Evolutionary conservation across 2,329 filamentous ascomycete species (phyloP).

Genomic region (Fusarium heterosporum): DNA sequence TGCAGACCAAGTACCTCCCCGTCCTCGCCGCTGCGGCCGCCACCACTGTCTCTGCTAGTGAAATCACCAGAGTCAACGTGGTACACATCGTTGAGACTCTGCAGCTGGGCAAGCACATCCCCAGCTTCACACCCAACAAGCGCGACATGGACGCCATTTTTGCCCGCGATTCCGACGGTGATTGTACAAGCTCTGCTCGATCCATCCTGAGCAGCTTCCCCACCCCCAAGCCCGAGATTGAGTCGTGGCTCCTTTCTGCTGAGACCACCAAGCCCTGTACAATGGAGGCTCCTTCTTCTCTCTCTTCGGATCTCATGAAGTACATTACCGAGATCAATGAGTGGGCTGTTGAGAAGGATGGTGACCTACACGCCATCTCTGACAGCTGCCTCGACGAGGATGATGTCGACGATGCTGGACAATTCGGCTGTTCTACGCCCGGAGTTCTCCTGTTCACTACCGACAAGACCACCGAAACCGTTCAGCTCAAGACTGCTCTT

Average conservation of each 20-base stretch:
- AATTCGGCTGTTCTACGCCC: conserved; percentile 3
- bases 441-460: conserved; percentile 26
- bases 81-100: conserved; percentile 34
- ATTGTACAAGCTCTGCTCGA: conserved; percentile 16
- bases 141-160: conserved; percentile 22
- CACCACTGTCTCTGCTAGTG: conserved; percentile 4
- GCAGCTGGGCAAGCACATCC: conserved; percentile 18
- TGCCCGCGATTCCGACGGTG: conserved; percentile 5
- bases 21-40: conserved; percentile 26
- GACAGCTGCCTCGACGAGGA: conserved; percentile 15
- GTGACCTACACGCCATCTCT: conserved; percentile 6
- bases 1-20: conserved; percentile 20
- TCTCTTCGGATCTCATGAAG: conserved; percentile 20
- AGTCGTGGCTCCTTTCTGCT: background rate
- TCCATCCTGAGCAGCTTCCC: conserved; percentile 14
- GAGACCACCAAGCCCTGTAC: conserved; percentile 16
- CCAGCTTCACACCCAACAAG: conserved; percentile 28
- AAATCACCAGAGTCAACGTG: conserved; percentile 21
- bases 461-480: conserved; percentile 22
- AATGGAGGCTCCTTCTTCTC: conserved; percentile 20
- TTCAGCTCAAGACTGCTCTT: conserved; percentile 12
- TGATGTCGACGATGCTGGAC: background rate
- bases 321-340: conserved; percentile 24
- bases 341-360: conserved; percentile 5
- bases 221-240: conserved; percentile 1